Conservation (phyloP, 2,329 filamentous ascomycete genomes). For the Alternaria brassicae region DNA sequence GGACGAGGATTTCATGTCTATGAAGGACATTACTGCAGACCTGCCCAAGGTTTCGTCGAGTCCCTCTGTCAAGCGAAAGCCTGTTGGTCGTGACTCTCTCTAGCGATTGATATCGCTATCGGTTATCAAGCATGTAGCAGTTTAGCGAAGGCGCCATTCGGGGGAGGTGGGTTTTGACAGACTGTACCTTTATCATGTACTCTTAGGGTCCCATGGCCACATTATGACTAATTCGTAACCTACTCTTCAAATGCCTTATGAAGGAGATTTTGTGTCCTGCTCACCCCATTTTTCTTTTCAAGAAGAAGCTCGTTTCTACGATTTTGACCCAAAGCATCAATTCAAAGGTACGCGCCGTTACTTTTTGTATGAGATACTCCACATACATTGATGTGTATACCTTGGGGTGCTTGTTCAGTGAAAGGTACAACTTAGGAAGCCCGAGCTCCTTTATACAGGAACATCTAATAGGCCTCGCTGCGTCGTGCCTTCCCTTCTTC, state of each 20-base stretch:
- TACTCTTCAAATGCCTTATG: not conserved
- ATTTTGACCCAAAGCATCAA: too few species aligned
- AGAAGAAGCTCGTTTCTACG: not conserved
- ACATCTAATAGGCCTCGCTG: too few species aligned
- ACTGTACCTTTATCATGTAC: slow-evolving; percentile 5
- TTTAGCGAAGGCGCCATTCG: slow-evolving; percentile 3
- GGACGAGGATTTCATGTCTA: slow-evolving; percentile 12
- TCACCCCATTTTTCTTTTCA: not conserved
- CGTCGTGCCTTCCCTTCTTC: not conserved
- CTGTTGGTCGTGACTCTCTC: slow-evolving; percentile 12
- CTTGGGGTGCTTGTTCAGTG: too few species aligned
- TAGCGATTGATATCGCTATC: not conserved
- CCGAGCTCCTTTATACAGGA: too few species aligned
- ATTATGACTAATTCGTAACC: slow-evolving; percentile 1
- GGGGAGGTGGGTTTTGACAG: not conserved
- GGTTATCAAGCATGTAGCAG: not conserved
- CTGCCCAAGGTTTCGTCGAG: slow-evolving; percentile 18
- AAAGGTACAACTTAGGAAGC: too few species aligned
- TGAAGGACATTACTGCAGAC: slow-evolving; percentile 18
- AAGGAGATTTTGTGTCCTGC: not conserved
- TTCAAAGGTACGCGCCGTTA: too few species aligned
- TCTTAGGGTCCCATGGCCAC: not conserved
- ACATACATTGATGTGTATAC: too few species aligned
- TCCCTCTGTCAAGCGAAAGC: slow-evolving; percentile 23
- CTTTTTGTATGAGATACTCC: too few species aligned